Evolutionary conservation across 2,329 filamentous ascomycete genomes (phyloP), one percentile per base, ranked within the genome.

Genomic region (Paracamarosporium sp.): DNA sequence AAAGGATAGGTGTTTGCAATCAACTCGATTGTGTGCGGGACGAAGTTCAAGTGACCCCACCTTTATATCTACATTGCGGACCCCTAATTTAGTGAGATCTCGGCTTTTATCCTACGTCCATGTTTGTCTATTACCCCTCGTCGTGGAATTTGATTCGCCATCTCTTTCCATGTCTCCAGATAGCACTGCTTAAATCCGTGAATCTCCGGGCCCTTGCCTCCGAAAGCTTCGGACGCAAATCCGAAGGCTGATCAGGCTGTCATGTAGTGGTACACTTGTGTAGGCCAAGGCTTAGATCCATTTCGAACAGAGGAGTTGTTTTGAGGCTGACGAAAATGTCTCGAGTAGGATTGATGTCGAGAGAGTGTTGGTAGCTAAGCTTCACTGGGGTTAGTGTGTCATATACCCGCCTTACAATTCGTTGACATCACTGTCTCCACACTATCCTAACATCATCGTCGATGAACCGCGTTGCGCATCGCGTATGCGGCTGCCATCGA

Each of bases 371-470:
- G 9, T 8, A 6, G 5, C 33, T 35, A 35, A n/a, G 33, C 33
- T 9, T 25, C 17, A 4, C 12, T 25, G 28, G 33, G 15, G 7
- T 13, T 44, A 52, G 38, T 30, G 38, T 52, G 27, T 4, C 6
- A 4, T 24, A 5, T 20, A 12, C 11, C 35, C 1, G 12, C 20
- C 13, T n/a, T 22, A 7, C 17, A 35, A 36, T 40, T 40, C 33
- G 15, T 28, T 53, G 51, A 53, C 51, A 53, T 53, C 41, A 53
- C 31, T n/a, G 20, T 38, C 51, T 36, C 41, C 51, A 31, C 40
- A 33, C 2, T 2, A 27, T 44, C 38, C 27, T 27, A n/a, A 28
- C 36, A 35, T 44, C 30, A 53, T 53, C 30, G 41, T 46, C n/a
- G 51, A 53, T 46, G 40, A 53, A 28, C 1, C 3, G 27, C 31